These are phyloP conservation scores for Pulveroboletus sp. DNA, from an alignment of 768 basidiomycete species.

Conservation along the genomic window DNA sequence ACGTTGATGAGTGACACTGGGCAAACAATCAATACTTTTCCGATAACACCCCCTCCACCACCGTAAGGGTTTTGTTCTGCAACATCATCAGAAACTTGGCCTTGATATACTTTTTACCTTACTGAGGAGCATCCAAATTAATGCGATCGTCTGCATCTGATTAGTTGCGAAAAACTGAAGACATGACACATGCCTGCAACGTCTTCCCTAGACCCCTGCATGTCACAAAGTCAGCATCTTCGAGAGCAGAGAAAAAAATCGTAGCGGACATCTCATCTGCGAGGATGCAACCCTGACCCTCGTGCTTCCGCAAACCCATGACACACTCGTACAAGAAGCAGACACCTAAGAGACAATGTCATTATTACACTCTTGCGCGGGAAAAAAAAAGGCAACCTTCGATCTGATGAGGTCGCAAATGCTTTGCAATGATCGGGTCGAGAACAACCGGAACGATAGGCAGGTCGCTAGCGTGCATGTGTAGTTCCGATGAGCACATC, in stretches of 20 bases:
- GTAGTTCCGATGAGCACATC: conserved; percentile 1
- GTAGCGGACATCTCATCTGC: conserved; percentile 91
- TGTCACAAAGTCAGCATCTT: conserved; percentile 11
- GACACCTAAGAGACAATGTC: conserved; percentile 45
- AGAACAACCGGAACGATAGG: conserved; percentile 80
- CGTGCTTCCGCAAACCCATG: conserved; percentile 89
- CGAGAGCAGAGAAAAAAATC: background rate
- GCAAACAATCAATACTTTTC: conserved; percentile 89
- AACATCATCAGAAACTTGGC: background rate
- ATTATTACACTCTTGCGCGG: background rate
- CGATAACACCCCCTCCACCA: conserved; percentile 48
- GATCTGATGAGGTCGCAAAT: conserved; percentile 83
- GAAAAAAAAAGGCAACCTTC: conserved; percentile 53
- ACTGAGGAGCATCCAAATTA: conserved; percentile 93
- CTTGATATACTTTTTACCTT: conserved; percentile 25
- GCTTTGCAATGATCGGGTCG: conserved; percentile 75
- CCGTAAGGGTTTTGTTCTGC: conserved; percentile 83
- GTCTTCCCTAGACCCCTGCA: conserved; percentile 97
- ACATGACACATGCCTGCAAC: conserved; percentile 49
- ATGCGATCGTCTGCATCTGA: conserved; percentile 62
- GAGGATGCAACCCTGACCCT: conserved; percentile 90
- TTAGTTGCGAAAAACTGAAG: conserved; percentile 8
- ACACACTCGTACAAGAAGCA: conserved; percentile 94
- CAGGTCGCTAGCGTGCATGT: conserved; percentile 42
- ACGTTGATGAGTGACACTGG: conserved; percentile 88